Evolutionary conservation across 1,139 yeast species (phyloP).

Genomic region (Waltiozyma sp.): DNA sequence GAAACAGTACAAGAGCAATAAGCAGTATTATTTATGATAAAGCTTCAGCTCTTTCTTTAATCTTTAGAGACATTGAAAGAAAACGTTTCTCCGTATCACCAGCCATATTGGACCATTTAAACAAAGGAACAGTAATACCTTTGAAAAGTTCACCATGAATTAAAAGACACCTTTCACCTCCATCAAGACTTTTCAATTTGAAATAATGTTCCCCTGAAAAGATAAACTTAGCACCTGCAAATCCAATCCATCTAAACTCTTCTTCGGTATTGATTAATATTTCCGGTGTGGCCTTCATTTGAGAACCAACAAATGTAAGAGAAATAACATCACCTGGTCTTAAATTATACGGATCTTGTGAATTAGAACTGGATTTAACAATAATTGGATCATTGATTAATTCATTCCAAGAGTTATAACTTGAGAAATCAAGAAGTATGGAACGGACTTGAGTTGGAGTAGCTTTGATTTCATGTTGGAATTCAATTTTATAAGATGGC

Average conservation of each 20-base stretch:
- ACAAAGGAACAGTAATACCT: constrained; percentile 1
- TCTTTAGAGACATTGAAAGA: not conserved
- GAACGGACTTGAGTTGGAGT: not conserved
- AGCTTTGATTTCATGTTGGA: not conserved
- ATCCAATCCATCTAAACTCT: constrained; percentile 1
- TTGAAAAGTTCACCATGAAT: constrained; percentile 3
- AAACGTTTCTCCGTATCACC: not conserved
- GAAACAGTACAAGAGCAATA: no score
- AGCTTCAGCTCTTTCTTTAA: constrained; percentile 2
- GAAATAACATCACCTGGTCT: not conserved
- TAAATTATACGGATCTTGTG: not conserved
- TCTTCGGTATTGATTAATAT: not conserved
- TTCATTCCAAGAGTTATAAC: not conserved
- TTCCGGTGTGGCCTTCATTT: not conserved
- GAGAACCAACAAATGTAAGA: not conserved
- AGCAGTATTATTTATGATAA: not conserved
- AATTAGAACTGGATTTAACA: not conserved
- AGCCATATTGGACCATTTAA: not conserved
- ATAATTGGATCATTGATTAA: not conserved
- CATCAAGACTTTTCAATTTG: not conserved
- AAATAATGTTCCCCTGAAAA: constrained; percentile 1
- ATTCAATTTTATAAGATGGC: not conserved
- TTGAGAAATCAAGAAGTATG: not conserved
- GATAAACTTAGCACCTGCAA: not conserved
- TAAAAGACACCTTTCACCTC: constrained; percentile 1